These are phyloP conservation scores for Phialophora expanda DNA, from an alignment of 2,329 filamentous ascomycete species.

Conservation along the genomic window DNA sequence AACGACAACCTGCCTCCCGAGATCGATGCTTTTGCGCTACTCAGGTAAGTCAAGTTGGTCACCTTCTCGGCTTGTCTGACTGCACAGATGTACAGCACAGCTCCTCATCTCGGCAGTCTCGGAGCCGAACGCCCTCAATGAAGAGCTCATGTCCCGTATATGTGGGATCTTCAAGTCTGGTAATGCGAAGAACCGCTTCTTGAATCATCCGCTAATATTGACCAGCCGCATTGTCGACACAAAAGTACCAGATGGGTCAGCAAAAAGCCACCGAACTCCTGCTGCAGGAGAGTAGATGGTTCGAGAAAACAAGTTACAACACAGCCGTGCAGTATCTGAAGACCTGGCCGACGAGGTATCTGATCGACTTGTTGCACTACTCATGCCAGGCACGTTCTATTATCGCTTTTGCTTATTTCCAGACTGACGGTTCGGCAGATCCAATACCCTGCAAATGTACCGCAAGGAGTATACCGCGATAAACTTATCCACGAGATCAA, in stretches of 20 bases:
- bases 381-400: slow-evolving; percentile 25
- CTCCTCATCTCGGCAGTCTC: slow-evolving; percentile 54
- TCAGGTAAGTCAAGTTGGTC: slow-evolving; percentile 43
- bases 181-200: not conserved
- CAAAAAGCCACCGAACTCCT: not conserved
- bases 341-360: slow-evolving; percentile 31
- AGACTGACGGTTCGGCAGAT: slow-evolving; percentile 16
- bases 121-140: slow-evolving; percentile 38
- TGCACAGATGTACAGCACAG: slow-evolving; percentile 50
- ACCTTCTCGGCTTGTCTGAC: slow-evolving; percentile 1
- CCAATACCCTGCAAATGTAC: slow-evolving; percentile 8
- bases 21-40: slow-evolving; percentile 66
- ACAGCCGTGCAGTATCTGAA: slow-evolving; percentile 27
- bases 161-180: slow-evolving; percentile 34
- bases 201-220: not conserved
- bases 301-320: slow-evolving; percentile 33
- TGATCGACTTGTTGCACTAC: slow-evolving; percentile 37
- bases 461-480: not conserved
- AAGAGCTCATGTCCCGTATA: slow-evolving; percentile 32
- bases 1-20: slow-evolving; percentile 55
- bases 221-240: slow-evolving; percentile 14
- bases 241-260: slow-evolving; percentile 10
- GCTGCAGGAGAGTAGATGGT: slow-evolving; percentile 35
- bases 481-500: slow-evolving; percentile 20
- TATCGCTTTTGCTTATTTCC: not conserved